These are phyloP conservation scores for Kwoniella shandongensis DNA, from an alignment of 768 basidiomycete species.

Conservation along the genomic window DNA sequence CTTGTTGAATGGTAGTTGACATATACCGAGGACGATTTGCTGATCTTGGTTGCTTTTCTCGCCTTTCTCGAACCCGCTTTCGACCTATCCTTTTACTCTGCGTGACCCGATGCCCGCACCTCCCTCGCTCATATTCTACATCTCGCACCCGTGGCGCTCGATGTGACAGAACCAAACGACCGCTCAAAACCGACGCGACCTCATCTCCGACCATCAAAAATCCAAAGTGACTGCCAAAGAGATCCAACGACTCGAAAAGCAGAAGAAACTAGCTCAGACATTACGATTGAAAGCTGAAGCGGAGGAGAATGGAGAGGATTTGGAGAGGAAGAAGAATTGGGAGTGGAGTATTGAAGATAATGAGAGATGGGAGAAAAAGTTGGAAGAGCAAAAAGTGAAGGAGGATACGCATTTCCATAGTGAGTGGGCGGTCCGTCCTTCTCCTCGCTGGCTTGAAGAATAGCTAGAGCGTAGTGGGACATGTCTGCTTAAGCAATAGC, in stretches of 20 bases:
- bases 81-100: too few relatives aligned
- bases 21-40: too few relatives aligned
- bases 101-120: too few relatives aligned
- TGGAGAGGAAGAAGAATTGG: conserved; percentile 89
- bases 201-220: conserved; percentile 80
- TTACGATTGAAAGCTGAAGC: conserved; percentile 82
- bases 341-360: conserved; percentile 94
- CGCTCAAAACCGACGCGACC: conserved; percentile 77
- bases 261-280: conserved; percentile 84
- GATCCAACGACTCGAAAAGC: conserved; percentile 77
- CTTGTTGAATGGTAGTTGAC: too few relatives aligned
- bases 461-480: too few relatives aligned
- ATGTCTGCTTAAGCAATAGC: too few relatives aligned
- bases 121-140: not conserved
- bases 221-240: conserved; percentile 76
- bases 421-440: conserved; percentile 55
- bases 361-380: conserved; percentile 80
- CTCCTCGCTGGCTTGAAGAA: too few relatives aligned
- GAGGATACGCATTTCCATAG: conserved; percentile 73
- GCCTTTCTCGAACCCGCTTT: too few relatives aligned
- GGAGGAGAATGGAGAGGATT: conserved; percentile 86
- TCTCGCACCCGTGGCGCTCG: too few relatives aligned
- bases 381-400: conserved; percentile 73
- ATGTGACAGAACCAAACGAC: conserved; percentile 66
- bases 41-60: too few relatives aligned